Base-by-base conservation (phyloP, 1,284 basidiomycete genomes). In the Xerocomus amazonicus region DNA sequence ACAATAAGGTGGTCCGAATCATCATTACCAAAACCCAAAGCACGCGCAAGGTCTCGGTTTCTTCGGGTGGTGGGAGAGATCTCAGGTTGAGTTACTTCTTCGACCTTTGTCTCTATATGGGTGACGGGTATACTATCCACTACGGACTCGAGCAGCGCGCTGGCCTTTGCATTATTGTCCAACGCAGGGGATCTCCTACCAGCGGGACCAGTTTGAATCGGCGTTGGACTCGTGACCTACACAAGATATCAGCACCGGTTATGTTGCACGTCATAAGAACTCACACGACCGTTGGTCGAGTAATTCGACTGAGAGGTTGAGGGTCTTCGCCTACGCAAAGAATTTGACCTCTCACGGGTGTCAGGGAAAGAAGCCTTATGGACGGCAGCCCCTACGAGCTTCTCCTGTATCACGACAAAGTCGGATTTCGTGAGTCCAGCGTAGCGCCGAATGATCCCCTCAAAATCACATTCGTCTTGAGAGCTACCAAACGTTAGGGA, bases 291-390 rank as follows among this genome's bases (percentile, higher is more conserved):
- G 44, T 71, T 79, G 44, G 65, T 69, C 1, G 83, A 84, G 59
- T 87, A 84, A 58, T 81, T 84, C 8, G 87, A 87, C 64, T 88
- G 85, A 10, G 87, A 87, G n/a, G 84, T 88, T 0, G 87, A 90
- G 7, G 85, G 86, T 40, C 86, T 74, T 47, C 87, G 77, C 53
- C 79, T 80, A 52, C 86, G 74, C 54, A 83, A 70, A 4, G 80
- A 81, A 35, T 81, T 79, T 0, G 77, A 71, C 39, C 82, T 75
- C 54, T 79, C 76, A 26, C 80, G 77, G 34, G 73, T 65, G 54
- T 85, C 83, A 9, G 77, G 73, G 44, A 73, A 75, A 14, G 72
- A 71, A 47, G 75, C 74, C 59, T 83, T 85, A 26, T 77, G 73
- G 42, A 77, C 65, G 7, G 80, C 81, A 32, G 79, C 80, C 43